These are phyloP conservation scores for Anthracocystis panici-leucophaei DNA, from an alignment of 1,284 basidiomycete species.

Conservation along the genomic window DNA sequence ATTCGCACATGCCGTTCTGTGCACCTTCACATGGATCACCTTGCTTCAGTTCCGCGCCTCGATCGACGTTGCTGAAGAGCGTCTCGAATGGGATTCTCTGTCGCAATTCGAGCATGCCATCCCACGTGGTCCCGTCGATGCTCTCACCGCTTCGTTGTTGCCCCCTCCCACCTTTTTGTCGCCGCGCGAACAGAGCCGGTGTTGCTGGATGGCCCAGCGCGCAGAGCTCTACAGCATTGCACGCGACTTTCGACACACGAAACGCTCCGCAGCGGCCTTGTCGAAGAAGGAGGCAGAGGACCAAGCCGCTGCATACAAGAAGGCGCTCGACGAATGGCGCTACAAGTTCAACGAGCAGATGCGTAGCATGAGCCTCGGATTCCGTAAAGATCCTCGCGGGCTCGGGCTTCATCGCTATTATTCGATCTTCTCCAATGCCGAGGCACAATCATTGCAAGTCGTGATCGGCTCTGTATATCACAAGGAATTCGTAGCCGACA, in stretches of 20 bases:
- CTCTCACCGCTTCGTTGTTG: slow-evolving; percentile 22
- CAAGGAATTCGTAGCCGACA: slow-evolving; percentile 43
- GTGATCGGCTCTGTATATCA: slow-evolving; percentile 41
- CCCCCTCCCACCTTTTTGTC: slow-evolving; percentile 37
- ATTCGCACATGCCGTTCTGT: slow-evolving; percentile 41
- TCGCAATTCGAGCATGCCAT: slow-evolving; percentile 38
- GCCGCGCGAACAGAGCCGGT: slow-evolving; percentile 43
- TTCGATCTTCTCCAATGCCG: slow-evolving; percentile 40
- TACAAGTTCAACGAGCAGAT: slow-evolving; percentile 52
- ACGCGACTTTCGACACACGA: slow-evolving; percentile 40
- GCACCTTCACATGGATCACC: slow-evolving; percentile 45
- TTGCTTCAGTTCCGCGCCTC: slow-evolving; percentile 40
- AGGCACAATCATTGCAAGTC: slow-evolving; percentile 37
- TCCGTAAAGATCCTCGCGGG: slow-evolving; percentile 40
- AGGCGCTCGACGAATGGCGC: slow-evolving; percentile 45
- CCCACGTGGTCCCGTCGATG: slow-evolving; percentile 18
- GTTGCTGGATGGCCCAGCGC: slow-evolving; percentile 51
- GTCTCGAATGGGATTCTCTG: slow-evolving; percentile 43
- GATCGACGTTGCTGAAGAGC: slow-evolving; percentile 47
- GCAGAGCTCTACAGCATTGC: slow-evolving; percentile 40
- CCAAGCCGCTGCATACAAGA: slow-evolving; percentile 33
- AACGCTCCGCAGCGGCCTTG: slow-evolving; percentile 28
- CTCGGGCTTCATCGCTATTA: slow-evolving; percentile 47
- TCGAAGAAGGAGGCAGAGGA: slow-evolving; percentile 43
- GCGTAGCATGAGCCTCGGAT: slow-evolving; percentile 39